A percentile compares a stretch with the other conserved stretches of the same genome.
phyloP scores from a whole-genome alignment of 345 rosid genomes.

The Lagerstroemia speciosa region DNA sequence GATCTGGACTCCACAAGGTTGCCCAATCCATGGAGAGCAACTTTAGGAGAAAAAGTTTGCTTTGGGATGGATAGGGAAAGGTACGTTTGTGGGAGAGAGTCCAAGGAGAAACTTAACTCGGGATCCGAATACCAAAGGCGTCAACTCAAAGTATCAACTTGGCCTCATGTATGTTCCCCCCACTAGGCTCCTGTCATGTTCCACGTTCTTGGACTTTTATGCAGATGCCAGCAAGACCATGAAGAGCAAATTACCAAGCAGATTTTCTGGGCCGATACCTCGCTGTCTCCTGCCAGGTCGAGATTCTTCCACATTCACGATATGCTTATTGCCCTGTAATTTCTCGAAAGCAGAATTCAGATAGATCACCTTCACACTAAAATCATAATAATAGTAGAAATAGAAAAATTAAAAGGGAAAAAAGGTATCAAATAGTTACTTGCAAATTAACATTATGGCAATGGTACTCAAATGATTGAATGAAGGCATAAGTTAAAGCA shows the following conservation, averaged over 20 bases:
- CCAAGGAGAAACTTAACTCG: conserved; percentile 21
- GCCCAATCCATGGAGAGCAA: neutral
- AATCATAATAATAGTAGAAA: neutral
- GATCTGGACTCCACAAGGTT: neutral
- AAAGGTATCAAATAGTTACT: neutral
- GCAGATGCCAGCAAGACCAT: neutral
- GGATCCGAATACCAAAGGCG: conserved; percentile 12
- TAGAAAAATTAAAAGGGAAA: neutral
- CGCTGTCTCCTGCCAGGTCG: neutral
- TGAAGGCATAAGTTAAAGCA: neutral
- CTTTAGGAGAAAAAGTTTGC: neutral
- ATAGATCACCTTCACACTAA: neutral
- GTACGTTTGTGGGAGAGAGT: neutral
- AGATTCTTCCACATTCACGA: neutral
- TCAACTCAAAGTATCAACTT: conserved; percentile 10
- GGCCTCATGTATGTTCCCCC: conserved; percentile 15
- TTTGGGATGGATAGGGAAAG: neutral
- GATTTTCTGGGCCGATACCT: neutral
- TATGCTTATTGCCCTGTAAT: neutral
- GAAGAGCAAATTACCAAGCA: neutral
- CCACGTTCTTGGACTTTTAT: conserved; percentile 4
- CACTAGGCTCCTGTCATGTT: neutral
- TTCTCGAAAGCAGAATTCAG: neutral
- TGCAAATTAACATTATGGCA: too few species aligned
- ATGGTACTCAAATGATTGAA: neutral